Base-by-base conservation (phyloP, 164 flowering plant genomes). In the Paratinospora sagittata region DNA sequence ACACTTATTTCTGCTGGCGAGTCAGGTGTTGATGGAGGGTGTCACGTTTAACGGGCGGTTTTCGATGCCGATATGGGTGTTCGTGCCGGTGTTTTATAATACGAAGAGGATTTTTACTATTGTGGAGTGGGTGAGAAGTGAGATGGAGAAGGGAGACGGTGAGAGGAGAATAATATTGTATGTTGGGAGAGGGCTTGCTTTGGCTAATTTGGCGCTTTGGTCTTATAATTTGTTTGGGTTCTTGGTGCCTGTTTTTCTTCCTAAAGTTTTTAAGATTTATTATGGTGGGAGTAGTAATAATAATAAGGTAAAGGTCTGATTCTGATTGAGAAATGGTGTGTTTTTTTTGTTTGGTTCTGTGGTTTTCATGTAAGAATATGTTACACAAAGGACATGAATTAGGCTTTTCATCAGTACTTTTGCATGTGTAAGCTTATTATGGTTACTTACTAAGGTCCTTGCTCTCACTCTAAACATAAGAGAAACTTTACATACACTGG, bases 231-330 rank as follows among this genome's bases (percentile, higher is more conserved):
- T 91, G 67, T 87, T 89, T 81, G 91, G 93, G 27, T 86, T 89
- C 67, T 81, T 91, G 84, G 70, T 91, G 80, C 97, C 95, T 55
- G 79, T 88, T 70, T 91, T 84, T 78, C 80, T 91, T 41, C 97
- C 93, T 0, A 85, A 71, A 66, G 90, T 87, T 63, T 84, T 91
- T 63, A 82, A 82, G 80, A 75, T 37, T 27, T 86, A 89, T 60
- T 91, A 86, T 61, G 75, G 33, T 3, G 34, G 41, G 0, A 10
- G 21, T 1, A 30, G 3, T 30, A 30, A 4, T 30, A 30, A 30
- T 30, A 30, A 30, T 19, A 85, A 81, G 65, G 68, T 58, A 0
- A 84, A 82, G 74, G 82, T 73, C 23, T 73, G 71, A 30, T 63
- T 24, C 0, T 6, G n/a, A 27, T 11, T 61, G 6, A 7, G 14